Evolutionary conservation across 202 grass and related monocot species (phyloP).

Genomic region (Carex arenaria): DNA sequence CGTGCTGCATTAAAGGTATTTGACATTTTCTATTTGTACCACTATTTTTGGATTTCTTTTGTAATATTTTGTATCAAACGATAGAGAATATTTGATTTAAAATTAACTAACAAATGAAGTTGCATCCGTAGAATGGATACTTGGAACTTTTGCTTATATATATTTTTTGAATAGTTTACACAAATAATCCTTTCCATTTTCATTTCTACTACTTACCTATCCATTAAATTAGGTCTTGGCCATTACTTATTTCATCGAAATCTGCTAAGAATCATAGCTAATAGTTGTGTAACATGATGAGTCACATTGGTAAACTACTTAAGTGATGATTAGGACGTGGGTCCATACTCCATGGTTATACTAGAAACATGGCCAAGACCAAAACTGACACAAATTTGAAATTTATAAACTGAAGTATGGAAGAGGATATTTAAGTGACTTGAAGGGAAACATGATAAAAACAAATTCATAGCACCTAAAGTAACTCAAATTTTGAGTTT

Average conservation of each 20-base stretch:
- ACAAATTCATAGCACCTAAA: too few relatives aligned
- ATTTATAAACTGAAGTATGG: not conserved
- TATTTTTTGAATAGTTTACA: not conserved
- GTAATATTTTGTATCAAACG: not conserved
- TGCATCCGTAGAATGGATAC: not conserved
- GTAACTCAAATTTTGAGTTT: too few relatives aligned
- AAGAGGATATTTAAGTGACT: not conserved
- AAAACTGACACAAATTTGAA: not conserved
- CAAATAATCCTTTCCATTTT: not conserved
- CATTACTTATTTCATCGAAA: not conserved
- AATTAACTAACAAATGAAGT: not conserved
- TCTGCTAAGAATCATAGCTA: not conserved
- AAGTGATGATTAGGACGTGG: too few relatives aligned
- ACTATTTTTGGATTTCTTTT: not conserved
- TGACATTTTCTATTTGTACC: constrained; percentile 30
- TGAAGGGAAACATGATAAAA: not conserved
- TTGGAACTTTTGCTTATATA: not conserved
- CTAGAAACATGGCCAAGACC: not conserved
- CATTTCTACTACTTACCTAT: not conserved
- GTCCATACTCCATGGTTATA: too few relatives aligned
- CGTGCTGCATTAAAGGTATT: constrained; percentile 93
- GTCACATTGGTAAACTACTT: not conserved
- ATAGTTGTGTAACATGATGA: not conserved
- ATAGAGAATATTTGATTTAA: not conserved
- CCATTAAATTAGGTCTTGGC: not conserved